Base-by-base conservation (phyloP, 78 protist species). In the slime mould (Dictyostelium discoideum) region DNA sequence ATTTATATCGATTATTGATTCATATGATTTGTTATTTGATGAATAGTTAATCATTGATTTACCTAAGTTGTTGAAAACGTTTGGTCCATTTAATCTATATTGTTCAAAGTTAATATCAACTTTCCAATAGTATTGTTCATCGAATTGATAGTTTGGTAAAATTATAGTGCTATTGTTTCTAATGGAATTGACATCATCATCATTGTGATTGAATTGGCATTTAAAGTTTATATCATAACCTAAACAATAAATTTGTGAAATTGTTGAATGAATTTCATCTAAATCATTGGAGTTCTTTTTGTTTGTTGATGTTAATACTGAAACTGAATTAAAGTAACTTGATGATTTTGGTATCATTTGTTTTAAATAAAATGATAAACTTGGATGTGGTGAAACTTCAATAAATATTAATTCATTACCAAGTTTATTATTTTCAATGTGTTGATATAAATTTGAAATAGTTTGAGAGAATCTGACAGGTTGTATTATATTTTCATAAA, bases 301-400 rank as follows among this genome's bases (percentile, higher is more conserved):
- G 24, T 85, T 85, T 39, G 73, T 9, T 85, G 89, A 14, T n/a
- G 54, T 6, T 72, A 80, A 32, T 80, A 63, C n/a, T 81, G 29
- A 81, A 26, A 48, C 24, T 26, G n/a, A 24, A 10, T 24, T 26
- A 73, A 73, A 73, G 37, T 73, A 73, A 32, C 6, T 73, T 24
- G 29, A n/a, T 16, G 42, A 37, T 2, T 22, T 42, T n/a, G 72
- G 65, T 22, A 67, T 24, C 18, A 69, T 60, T 24, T 48, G 57
- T 32, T 26, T 57, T 14, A 83, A 57, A 44, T 67, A 67, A 14
- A 20, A 22, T 69, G 89, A 67, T 69, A 85, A 85, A 3, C 80
- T 85, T 85, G 79, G 26, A 85, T 67, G 54, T 85, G 89, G 89
- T 42, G 89, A 20, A 44, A 85, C 46, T 26, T 85, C 89, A 7